phyloP scores from a whole-genome alignment of 805 yeast genomes.

The Metschnikowia koreensis region DNA sequence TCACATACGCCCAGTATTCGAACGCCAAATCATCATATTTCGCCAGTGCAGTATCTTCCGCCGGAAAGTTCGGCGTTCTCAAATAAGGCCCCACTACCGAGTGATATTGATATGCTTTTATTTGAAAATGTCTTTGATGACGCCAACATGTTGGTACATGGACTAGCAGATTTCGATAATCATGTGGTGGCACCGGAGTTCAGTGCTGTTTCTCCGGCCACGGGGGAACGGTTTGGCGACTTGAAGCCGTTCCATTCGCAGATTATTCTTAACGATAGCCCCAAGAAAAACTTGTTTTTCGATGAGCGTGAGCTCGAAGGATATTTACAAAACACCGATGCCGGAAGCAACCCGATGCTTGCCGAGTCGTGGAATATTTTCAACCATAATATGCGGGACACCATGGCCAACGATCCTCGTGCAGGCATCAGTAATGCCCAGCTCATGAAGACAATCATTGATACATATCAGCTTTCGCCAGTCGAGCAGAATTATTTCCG shows the following conservation, averaged over 20 bases:
- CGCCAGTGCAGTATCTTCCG: not conserved
- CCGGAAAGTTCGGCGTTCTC: not conserved
- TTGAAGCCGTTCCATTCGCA: constrained; percentile 20
- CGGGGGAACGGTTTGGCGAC: constrained; percentile 8
- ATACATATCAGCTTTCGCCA: constrained; percentile 14
- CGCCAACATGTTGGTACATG: constrained; percentile 19
- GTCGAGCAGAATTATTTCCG: constrained; percentile 15
- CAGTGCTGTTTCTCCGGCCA: constrained; percentile 1
- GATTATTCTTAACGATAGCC: constrained; percentile 17
- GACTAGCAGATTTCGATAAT: constrained; percentile 18
- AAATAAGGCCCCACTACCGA: not conserved
- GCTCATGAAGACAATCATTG: constrained; percentile 14
- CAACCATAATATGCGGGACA: constrained; percentile 4
- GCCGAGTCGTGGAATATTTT: constrained; percentile 15
- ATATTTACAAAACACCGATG: constrained; percentile 14
- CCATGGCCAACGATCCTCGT: not conserved
- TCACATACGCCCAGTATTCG: not conserved
- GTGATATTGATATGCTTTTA: constrained; percentile 14
- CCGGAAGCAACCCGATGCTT: constrained; percentile 11
- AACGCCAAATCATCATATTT: not conserved
- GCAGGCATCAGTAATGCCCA: constrained; percentile 7
- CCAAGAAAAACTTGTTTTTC: constrained; percentile 14
- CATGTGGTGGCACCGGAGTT: constrained; percentile 4
- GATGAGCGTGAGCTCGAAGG: constrained; percentile 17
- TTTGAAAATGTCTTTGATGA: constrained; percentile 21